phyloP scores from a whole-genome alignment of 495 filamentous ascomycete species.

The Darksidea phi region DNA sequence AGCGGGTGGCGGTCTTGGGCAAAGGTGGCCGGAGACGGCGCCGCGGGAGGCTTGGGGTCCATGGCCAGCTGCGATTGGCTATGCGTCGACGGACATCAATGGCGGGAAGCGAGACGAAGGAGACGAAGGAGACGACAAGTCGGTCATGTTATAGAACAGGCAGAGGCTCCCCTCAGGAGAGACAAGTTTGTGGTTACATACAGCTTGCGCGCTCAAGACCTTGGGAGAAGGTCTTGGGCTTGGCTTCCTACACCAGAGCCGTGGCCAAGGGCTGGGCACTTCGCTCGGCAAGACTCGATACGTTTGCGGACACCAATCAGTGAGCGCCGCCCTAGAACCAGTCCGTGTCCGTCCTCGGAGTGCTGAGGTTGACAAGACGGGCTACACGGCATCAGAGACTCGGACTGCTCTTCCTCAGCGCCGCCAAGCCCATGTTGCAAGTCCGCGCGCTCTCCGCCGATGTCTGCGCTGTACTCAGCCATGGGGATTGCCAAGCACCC shows the following conservation, averaged over 20 bases:
- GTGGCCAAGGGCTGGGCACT: slow-evolving; percentile 13
- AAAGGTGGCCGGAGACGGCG: slow-evolving; percentile 18
- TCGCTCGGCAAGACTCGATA: slow-evolving; percentile 13
- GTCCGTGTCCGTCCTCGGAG: not conserved
- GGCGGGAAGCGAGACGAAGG: slow-evolving; percentile 8
- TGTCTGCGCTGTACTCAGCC: too few species aligned
- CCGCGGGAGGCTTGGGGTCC: slow-evolving; percentile 30
- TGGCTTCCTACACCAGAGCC: slow-evolving; percentile 16
- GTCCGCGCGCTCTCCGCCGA: too few species aligned
- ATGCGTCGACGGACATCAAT: slow-evolving; percentile 21
- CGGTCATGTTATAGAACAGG: slow-evolving; percentile 34
- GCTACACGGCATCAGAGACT: slow-evolving; percentile 20
- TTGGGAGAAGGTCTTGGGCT: slow-evolving; percentile 20
- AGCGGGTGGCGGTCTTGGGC: slow-evolving; percentile 12
- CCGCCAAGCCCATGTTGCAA: too few species aligned
- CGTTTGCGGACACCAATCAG: slow-evolving; percentile 13
- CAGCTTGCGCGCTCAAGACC: slow-evolving; percentile 27
- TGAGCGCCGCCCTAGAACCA: not conserved
- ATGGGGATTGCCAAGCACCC: too few species aligned
- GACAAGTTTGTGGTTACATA: slow-evolving; percentile 31
- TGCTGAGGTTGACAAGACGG: slow-evolving; percentile 33
- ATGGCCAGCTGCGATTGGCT: slow-evolving; percentile 15
- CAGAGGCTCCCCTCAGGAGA: slow-evolving; percentile 29
- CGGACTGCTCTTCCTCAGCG: too few species aligned
- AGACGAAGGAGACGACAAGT: slow-evolving; percentile 19